Evolutionary conservation across 2,329 filamentous ascomycete species (phyloP), one percentile per base, ranked within the genome.

Genomic region (Ophiostoma sp.): DNA sequence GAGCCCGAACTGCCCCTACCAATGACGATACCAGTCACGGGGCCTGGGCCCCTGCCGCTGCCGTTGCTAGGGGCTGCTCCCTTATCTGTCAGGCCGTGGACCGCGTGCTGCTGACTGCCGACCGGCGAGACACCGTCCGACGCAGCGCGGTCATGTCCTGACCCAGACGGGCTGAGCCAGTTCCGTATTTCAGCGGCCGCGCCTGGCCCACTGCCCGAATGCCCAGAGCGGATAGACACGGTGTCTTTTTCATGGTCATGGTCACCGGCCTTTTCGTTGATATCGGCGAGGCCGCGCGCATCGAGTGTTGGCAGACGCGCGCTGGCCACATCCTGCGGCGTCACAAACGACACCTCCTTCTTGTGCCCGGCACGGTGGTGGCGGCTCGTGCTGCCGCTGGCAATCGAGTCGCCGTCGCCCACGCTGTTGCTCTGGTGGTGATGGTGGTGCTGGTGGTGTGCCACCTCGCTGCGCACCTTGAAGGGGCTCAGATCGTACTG

Each of bases 401-500:
- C 88, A 41, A 60, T 31, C 4, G 67, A 62, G 15, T 90, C 87
- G 78, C 97, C 97, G 0, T 94, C 72, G 91, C 96, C 54, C 57
- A 15, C 13, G 57, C 27, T 17, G 57, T 94, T 84, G 77, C 97
- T 91, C 75, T 92, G 93, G 70, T 87, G 93, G 70, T 87, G 48
- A 11, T 41, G 48, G 20, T 39, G n/a, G n/a, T 44, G 35, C 39
- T 67, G 35, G 44, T 67, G 44, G 67, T 54, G 41, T 10, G 68
- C 72, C 15, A 35, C 48, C 17, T 89, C 86, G 64, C 84, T 89
- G 69, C 93, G 90, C 57, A 94, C 89, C 48, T 90, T 88, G 78
- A 98, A 99, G 0, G 94, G 94, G 72, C 92, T 97, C 60, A 94
- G 84, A 76, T 97, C 92, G 76, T 93, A 94, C 71, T 87, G 88